phyloP scores from a whole-genome alignment of 208 protist genomes.

The Leishmania amazonensis region DNA sequence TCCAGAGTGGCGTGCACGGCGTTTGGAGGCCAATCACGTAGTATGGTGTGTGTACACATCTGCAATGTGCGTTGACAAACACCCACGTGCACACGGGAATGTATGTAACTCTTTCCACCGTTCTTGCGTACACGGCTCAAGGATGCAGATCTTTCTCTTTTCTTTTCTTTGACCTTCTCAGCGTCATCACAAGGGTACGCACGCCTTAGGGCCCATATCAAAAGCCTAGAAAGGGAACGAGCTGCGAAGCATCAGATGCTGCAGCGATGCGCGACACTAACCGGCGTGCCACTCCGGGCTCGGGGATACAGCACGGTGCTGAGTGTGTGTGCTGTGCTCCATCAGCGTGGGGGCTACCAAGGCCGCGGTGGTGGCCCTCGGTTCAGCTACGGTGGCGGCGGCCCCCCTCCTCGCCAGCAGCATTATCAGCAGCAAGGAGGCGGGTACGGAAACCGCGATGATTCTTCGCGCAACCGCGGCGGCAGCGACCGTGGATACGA shows the following conservation, averaged over 20 bases:
- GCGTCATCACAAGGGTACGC: neutral
- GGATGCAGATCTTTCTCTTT: neutral
- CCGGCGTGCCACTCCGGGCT: neutral
- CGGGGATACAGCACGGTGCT: slow-evolving; percentile 20
- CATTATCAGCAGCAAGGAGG: slow-evolving; percentile 9
- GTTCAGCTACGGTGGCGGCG: slow-evolving; percentile 1
- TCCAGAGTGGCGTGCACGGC: neutral
- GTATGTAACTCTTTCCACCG: neutral
- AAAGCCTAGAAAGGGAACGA: neutral
- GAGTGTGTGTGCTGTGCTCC: neutral
- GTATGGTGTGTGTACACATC: neutral
- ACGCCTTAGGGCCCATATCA: neutral
- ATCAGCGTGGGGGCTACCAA: slow-evolving; percentile 18
- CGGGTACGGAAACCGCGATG: slow-evolving; percentile 1
- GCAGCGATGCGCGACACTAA: neutral
- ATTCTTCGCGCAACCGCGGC: neutral
- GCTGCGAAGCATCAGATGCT: neutral
- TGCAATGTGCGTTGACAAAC: neutral
- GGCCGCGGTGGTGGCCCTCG: slow-evolving; percentile 8
- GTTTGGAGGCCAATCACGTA: neutral
- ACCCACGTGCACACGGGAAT: neutral
- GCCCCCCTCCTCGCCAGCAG: slow-evolving; percentile 3
- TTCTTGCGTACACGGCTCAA: neutral
- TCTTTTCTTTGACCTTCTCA: neutral
- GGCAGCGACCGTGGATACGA: slow-evolving; percentile 2